These are phyloP conservation scores for Ceratocystiopsis sp. DNA, from an alignment of 2,329 filamentous ascomycete species.

Conservation along the genomic window DNA sequence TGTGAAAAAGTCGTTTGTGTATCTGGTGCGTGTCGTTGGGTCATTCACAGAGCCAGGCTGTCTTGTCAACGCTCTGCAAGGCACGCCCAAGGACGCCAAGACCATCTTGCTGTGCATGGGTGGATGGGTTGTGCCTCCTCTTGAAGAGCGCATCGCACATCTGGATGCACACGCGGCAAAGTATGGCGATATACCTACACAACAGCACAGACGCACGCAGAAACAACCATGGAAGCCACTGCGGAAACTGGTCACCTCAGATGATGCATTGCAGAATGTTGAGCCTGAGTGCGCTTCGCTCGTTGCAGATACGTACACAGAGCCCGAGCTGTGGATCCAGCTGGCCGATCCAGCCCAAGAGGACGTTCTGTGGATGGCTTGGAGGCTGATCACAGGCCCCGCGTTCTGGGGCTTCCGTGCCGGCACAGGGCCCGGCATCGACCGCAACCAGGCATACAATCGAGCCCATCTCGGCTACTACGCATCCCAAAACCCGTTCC, in stretches of 20 bases:
- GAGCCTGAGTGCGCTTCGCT: too few species aligned
- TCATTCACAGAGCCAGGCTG: not conserved
- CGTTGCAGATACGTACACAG: too few species aligned
- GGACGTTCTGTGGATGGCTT: conserved; percentile 13
- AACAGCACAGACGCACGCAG: too few species aligned
- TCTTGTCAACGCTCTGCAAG: too few species aligned
- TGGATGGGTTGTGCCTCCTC: conserved; percentile 13
- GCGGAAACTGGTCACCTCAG: too few species aligned
- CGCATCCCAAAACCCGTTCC: not conserved
- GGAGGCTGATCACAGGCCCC: conserved; percentile 9
- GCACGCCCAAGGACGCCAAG: too few species aligned
- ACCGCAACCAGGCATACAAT: not conserved
- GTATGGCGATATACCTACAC: too few species aligned
- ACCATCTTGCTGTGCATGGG: conserved; percentile 2
- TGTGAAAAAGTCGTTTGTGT: conserved; percentile 9
- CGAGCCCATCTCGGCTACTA: not conserved
- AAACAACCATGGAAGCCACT: too few species aligned
- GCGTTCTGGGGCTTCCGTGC: conserved; percentile 10
- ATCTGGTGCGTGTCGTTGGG: conserved; percentile 11
- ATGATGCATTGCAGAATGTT: too few species aligned
- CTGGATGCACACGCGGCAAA: too few species aligned
- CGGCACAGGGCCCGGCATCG: not conserved
- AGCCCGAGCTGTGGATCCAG: conserved; percentile 10
- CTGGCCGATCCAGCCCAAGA: conserved; percentile 11
- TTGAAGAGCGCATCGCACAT: conserved; percentile 9